Percentiles rank a stretch among this genome's conserved stretches.
Evolutionary conservation across 139 green algal genomes (phyloP).

Genomic region (Closterium sp.): DNA sequence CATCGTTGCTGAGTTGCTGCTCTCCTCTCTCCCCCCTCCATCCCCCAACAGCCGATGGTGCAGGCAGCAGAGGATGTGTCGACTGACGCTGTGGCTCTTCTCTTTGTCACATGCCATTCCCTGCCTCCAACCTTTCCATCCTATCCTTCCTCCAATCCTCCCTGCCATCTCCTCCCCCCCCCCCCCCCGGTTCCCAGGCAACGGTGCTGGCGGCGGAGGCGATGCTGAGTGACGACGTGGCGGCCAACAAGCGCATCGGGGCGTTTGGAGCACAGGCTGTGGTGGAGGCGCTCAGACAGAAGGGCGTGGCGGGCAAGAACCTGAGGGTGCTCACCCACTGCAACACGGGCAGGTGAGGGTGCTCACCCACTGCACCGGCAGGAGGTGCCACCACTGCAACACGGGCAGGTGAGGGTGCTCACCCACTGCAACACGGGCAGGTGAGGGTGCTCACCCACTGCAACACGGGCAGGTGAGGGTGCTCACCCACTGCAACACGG

Average conservation of each 20-base stretch:
- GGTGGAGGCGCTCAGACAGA: constrained; percentile 33
- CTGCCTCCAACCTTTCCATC: too few species aligned
- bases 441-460: not conserved
- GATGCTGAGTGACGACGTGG: constrained; percentile 80
- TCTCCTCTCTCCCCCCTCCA: too few species aligned
- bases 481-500: too few species aligned
- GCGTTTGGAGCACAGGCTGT: constrained; percentile 72
- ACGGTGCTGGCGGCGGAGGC: constrained; percentile 60
- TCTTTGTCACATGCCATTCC: too few species aligned
- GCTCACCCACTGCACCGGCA: not conserved
- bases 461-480: too few species aligned
- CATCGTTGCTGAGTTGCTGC: too few species aligned
- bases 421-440: not conserved
- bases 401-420: not conserved
- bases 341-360: constrained; percentile 79
- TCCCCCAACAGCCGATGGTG: too few species aligned
- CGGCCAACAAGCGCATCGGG: constrained; percentile 80
- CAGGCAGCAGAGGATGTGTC: too few species aligned
- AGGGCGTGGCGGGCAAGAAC: not conserved
- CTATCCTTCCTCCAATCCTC: not conserved
- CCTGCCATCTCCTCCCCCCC: not conserved
- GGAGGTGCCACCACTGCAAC: not conserved
- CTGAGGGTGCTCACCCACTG: constrained; percentile 91
- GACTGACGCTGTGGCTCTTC: too few species aligned
- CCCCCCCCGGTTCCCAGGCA: not conserved